These are phyloP conservation scores for Paramecium sexaurelia DNA, from an alignment of 73 alveolate species.

Conservation along the genomic window DNA sequence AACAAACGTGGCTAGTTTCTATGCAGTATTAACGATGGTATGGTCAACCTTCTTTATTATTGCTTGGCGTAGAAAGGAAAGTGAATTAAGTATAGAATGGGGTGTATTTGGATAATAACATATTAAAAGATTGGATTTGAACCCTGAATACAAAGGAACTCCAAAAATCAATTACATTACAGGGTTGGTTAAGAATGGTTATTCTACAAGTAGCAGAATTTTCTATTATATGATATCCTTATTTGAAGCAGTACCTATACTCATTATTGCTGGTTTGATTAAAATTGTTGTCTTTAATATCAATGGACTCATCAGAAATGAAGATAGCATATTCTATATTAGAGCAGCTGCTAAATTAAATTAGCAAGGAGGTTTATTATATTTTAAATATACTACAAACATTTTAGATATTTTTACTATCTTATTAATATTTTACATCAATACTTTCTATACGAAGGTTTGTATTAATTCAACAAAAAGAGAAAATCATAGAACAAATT, in stretches of 20 bases:
- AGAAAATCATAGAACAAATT: constrained; percentile 80
- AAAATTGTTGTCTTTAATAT: constrained; percentile 75
- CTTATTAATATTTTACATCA: constrained; percentile 66
- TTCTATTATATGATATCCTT: constrained; percentile 70
- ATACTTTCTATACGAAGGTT: constrained; percentile 71
- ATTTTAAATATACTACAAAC: constrained; percentile 56
- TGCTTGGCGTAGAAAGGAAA: constrained; percentile 78
- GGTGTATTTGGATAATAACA: constrained; percentile 72
- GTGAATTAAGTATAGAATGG: constrained; percentile 75
- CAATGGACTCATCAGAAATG: constrained; percentile 69
- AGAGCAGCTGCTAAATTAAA: constrained; percentile 60
- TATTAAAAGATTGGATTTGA: constrained; percentile 71
- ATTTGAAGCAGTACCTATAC: constrained; percentile 65
- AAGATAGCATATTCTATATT: constrained; percentile 37
- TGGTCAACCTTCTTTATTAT: constrained; percentile 79
- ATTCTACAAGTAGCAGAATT: constrained; percentile 70
- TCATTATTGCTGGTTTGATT: constrained; percentile 71
- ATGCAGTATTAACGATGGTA: constrained; percentile 71
- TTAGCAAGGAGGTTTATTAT: constrained; percentile 58
- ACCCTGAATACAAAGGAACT: constrained; percentile 77
- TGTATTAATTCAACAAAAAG: constrained; percentile 70
- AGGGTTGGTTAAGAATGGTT: constrained; percentile 68
- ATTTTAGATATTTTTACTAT: constrained; percentile 59
- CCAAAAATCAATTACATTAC: constrained; percentile 72
- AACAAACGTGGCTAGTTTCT: constrained; percentile 63